Evolutionary conservation across 2,329 filamentous ascomycete species (phyloP).

Genomic region (Colletotrichum truncatum): DNA sequence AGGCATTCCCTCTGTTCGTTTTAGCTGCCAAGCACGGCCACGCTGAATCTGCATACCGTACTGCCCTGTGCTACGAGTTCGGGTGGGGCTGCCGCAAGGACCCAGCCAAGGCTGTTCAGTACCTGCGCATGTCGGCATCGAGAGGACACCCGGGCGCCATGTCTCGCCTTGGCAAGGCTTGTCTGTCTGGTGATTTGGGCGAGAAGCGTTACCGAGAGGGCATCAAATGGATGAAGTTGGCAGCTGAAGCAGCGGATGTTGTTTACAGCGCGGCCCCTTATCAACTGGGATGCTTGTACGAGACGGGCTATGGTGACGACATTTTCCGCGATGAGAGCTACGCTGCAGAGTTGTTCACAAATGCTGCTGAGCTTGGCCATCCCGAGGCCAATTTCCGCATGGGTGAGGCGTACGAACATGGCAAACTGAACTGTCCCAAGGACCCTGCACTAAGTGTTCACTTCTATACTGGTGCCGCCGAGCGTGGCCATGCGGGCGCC

Average conservation of each 20-base stretch:
- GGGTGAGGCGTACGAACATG: constrained; percentile 97
- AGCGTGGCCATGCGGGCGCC: constrained; percentile 81
- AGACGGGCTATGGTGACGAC: constrained; percentile 93
- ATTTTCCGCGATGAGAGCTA: constrained; percentile 92
- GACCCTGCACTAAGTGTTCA: constrained; percentile 95
- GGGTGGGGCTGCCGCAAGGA: constrained; percentile 96
- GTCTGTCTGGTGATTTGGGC: constrained; percentile 88
- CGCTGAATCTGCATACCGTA: constrained; percentile 93
- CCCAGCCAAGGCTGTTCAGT: constrained; percentile 91
- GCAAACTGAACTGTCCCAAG: constrained; percentile 83
- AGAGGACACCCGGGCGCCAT: constrained; percentile 97
- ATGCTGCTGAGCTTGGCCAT: constrained; percentile 92
- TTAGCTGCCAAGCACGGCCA: constrained; percentile 97
- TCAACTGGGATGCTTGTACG: constrained; percentile 87
- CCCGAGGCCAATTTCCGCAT: constrained; percentile 86
- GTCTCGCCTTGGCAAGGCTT: constrained; percentile 90
- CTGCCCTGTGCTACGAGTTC: constrained; percentile 96
- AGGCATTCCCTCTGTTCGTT: constrained; percentile 91
- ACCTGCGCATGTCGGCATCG: constrained; percentile 87
- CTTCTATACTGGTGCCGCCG: constrained; percentile 94
- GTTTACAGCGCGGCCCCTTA: constrained; percentile 96
- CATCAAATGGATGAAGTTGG: constrained; percentile 95
- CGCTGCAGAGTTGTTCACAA: constrained; percentile 92
- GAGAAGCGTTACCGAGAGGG: constrained; percentile 89
- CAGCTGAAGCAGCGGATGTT: constrained; percentile 85